Conservation (phyloP, 768 basidiomycete species). For the Agaricus blazei region DNA sequence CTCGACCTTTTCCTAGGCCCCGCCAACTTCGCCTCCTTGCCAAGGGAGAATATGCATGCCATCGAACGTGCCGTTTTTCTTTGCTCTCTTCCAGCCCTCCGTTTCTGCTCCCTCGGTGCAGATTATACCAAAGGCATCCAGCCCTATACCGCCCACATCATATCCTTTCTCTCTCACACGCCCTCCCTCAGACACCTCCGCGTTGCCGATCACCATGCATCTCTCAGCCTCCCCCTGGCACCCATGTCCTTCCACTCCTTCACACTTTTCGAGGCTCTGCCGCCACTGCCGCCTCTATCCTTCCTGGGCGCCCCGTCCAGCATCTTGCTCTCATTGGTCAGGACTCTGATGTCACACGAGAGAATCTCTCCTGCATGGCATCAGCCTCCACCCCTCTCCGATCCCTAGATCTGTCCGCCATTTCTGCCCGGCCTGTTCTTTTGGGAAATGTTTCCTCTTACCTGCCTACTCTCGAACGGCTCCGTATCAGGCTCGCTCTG, state of each 20-base stretch:
- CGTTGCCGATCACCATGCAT: constrained; percentile 39
- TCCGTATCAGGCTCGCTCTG: constrained; percentile 54
- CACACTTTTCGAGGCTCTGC: constrained; percentile 56
- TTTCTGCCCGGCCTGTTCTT: constrained; percentile 52
- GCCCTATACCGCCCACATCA: constrained; percentile 35
- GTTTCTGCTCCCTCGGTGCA: constrained; percentile 38
- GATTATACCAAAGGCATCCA: constrained; percentile 38
- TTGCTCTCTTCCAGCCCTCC: constrained; percentile 35
- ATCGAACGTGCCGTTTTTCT: constrained; percentile 40
- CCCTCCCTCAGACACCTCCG: constrained; percentile 40
- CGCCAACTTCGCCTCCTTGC: constrained; percentile 27
- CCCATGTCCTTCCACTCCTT: constrained; percentile 39
- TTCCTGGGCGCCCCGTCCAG: constrained; percentile 58
- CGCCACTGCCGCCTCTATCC: constrained; percentile 50
- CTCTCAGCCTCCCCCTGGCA: constrained; percentile 32
- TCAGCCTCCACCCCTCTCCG: constrained; percentile 42
- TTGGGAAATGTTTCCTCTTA: constrained; percentile 51
- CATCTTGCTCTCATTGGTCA: constrained; percentile 51
- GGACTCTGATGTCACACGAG: constrained; percentile 48
- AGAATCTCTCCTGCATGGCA: constrained; percentile 47
- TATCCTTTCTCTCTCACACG: constrained; percentile 36
- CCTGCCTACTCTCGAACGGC: constrained; percentile 42
- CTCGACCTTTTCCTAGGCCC: constrained; percentile 52
- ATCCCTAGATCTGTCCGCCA: constrained; percentile 53
- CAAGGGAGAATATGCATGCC: constrained; percentile 29